Evolutionary conservation across 2,329 filamentous ascomycete genomes (phyloP).

Genomic region (Claviceps capensis): DNA sequence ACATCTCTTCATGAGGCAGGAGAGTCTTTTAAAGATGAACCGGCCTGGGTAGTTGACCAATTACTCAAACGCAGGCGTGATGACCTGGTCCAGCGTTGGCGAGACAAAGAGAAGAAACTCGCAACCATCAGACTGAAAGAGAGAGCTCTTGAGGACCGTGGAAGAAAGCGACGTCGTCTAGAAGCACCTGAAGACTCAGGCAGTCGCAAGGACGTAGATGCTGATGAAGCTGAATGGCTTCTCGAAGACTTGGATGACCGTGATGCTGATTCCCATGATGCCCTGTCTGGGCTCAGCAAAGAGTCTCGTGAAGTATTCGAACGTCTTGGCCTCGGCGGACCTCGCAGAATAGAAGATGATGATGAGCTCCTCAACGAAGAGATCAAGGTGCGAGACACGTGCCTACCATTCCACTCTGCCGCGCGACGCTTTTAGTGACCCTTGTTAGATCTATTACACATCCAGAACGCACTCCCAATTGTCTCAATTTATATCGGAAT

Average conservation of each 20-base stretch:
- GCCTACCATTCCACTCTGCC: slow-evolving; percentile 1
- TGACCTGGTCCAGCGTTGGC: slow-evolving; percentile 51
- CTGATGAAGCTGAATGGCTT: slow-evolving; percentile 57
- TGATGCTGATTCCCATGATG: slow-evolving; percentile 20
- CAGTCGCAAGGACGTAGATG: slow-evolving; percentile 14
- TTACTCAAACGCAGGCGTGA: slow-evolving; percentile 54
- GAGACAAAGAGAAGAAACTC: slow-evolving; percentile 62
- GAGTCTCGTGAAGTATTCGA: slow-evolving; percentile 65
- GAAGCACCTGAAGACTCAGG: slow-evolving; percentile 19
- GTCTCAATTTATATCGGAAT: slow-evolving; percentile 73
- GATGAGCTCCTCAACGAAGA: slow-evolving; percentile 43
- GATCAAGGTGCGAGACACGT: slow-evolving; percentile 41
- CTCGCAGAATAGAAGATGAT: slow-evolving; percentile 22
- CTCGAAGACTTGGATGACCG: slow-evolving; percentile 55
- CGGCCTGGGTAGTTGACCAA: slow-evolving; percentile 73
- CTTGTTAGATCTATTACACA: slow-evolving; percentile 64
- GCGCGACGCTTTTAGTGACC: slow-evolving; percentile 15
- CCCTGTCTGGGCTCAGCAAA: slow-evolving; percentile 49
- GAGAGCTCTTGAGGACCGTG: slow-evolving; percentile 38
- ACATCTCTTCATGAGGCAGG: slow-evolving; percentile 32
- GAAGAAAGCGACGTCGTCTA: slow-evolving; percentile 31
- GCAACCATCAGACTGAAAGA: slow-evolving; percentile 50
- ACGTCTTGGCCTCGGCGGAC: slow-evolving; percentile 38
- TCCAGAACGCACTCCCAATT: slow-evolving; percentile 88
- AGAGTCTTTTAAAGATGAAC: slow-evolving; percentile 48